Percentiles rank a stretch among this genome's conserved stretches.
These are phyloP conservation scores for Nicotiana noctiflora DNA, from an alignment of 257 asterid genomes.

Conservation along the genomic window DNA sequence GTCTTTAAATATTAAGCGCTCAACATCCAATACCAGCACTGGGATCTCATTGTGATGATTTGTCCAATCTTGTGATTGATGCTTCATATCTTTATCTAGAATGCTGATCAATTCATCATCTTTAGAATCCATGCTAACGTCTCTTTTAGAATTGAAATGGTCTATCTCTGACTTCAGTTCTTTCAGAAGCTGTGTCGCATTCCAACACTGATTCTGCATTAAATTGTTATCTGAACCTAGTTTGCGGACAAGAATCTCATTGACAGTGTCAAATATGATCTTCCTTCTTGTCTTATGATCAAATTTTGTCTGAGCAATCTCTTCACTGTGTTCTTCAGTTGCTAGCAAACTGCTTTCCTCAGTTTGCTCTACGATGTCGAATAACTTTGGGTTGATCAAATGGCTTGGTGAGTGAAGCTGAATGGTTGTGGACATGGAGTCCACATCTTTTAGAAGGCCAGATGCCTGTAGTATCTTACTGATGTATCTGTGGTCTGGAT, in stretches of 20 bases:
- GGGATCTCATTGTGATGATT: slow-evolving; percentile 46
- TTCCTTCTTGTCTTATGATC: slow-evolving; percentile 51
- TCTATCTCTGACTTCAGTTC: slow-evolving; percentile 60
- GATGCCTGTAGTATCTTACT: slow-evolving; percentile 52
- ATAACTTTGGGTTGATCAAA: slow-evolving; percentile 56
- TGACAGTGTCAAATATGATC: slow-evolving; percentile 62
- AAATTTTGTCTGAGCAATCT: slow-evolving; percentile 15
- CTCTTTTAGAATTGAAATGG: slow-evolving; percentile 31
- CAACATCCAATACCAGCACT: slow-evolving; percentile 71
- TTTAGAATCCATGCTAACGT: slow-evolving; percentile 33
- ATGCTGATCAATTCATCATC: slow-evolving; percentile 39
- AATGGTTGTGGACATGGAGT: slow-evolving; percentile 29
- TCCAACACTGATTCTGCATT: slow-evolving; percentile 15
- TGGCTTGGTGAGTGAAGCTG: slow-evolving; percentile 50
- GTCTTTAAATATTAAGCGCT: slow-evolving; percentile 81
- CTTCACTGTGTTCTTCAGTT: slow-evolving; percentile 11
- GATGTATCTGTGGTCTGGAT: slow-evolving; percentile 54
- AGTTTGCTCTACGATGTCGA: slow-evolving; percentile 64
- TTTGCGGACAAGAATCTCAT: slow-evolving; percentile 58
- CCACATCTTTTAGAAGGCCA: slow-evolving; percentile 51
- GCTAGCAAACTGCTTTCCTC: slow-evolving; percentile 26
- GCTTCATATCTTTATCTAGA: slow-evolving; percentile 48
- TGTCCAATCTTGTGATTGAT: slow-evolving; percentile 57
- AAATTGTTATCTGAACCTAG: slow-evolving; percentile 32
- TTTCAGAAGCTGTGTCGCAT: slow-evolving; percentile 39